These are phyloP conservation scores for Xenosphaeropsis pyriputrescens DNA, from an alignment of 2,329 filamentous ascomycete genomes.

Conservation along the genomic window DNA sequence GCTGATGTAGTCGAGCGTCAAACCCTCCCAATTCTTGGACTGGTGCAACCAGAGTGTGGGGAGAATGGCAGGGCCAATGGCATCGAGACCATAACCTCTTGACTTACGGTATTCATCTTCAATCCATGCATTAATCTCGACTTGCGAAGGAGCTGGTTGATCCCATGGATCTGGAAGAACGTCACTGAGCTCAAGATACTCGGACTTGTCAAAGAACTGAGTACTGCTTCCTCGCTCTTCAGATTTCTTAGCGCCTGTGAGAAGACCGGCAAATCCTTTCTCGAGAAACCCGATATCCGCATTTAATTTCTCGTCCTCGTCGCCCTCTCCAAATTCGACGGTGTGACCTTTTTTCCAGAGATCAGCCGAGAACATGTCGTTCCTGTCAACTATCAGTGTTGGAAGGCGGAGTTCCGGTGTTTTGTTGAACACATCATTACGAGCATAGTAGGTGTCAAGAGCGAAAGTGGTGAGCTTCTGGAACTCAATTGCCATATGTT, in stretches of 20 bases:
- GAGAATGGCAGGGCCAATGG: neutral
- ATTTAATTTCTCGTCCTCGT: neutral
- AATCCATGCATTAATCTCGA: constrained; percentile 1
- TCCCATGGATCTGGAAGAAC: neutral
- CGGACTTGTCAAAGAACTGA: neutral
- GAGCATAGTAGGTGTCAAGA: neutral
- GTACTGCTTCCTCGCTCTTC: neutral
- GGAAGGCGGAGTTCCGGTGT: neutral
- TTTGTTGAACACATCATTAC: neutral
- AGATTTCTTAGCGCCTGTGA: neutral
- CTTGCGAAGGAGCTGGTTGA: neutral
- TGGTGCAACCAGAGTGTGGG: constrained; percentile 25
- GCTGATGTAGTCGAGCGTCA: constrained; percentile 33
- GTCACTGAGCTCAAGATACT: neutral
- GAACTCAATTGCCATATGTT: neutral
- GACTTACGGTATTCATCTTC: constrained; percentile 1
- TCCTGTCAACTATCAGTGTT: constrained; percentile 1
- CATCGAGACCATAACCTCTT: neutral
- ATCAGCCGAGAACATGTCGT: neutral
- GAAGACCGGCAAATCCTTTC: no score
- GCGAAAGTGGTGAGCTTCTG: neutral
- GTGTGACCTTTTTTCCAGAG: neutral
- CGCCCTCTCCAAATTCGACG: neutral
- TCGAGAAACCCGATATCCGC: neutral
- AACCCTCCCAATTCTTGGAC: constrained; percentile 32